phyloP scores from a whole-genome alignment of 2,329 filamentous ascomycete genomes.

The Lizonia empirigonia region DNA sequence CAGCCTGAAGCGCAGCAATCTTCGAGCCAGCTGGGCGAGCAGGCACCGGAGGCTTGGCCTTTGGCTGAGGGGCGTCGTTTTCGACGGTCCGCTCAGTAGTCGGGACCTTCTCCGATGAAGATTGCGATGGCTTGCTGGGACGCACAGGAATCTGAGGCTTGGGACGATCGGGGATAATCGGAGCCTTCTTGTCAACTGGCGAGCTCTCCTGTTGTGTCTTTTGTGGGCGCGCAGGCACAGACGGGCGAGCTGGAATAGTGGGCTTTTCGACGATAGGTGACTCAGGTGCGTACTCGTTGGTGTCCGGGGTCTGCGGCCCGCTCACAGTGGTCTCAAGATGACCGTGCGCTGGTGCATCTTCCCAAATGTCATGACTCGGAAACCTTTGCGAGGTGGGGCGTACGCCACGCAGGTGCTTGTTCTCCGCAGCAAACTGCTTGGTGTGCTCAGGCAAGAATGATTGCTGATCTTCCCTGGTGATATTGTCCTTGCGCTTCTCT shows the following conservation, averaged over 20 bases:
- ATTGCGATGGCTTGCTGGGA: slow-evolving; percentile 59
- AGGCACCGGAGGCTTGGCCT: slow-evolving; percentile 84
- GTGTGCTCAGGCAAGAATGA: slow-evolving; percentile 53
- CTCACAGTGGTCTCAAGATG: slow-evolving; percentile 76
- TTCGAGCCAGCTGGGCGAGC: slow-evolving; percentile 79
- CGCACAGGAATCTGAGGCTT: slow-evolving; percentile 69
- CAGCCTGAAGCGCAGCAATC: slow-evolving; percentile 87
- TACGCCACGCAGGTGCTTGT: slow-evolving; percentile 61
- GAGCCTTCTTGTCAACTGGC: slow-evolving; percentile 58
- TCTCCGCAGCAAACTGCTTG: slow-evolving; percentile 61
- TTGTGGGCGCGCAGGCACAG: slow-evolving; percentile 43
- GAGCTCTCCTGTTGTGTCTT: slow-evolving; percentile 46
- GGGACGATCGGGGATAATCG: slow-evolving; percentile 61
- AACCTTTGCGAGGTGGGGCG: slow-evolving; percentile 70
- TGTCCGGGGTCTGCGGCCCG: slow-evolving; percentile 57
- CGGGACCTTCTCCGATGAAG: slow-evolving; percentile 48
- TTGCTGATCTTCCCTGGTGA: slow-evolving; percentile 50
- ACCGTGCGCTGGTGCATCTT: slow-evolving; percentile 85
- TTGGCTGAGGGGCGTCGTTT: slow-evolving; percentile 55
- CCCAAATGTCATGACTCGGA: slow-evolving; percentile 92
- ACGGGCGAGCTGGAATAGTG: slow-evolving; percentile 37
- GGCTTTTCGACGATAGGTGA: slow-evolving; percentile 39
- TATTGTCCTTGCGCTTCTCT: slow-evolving; percentile 54
- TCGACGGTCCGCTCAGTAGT: slow-evolving; percentile 31
- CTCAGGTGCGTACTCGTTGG: slow-evolving; percentile 47